A percentile compares a stretch with the other conserved stretches of the same genome.
These are phyloP conservation scores for Stachybotrys elegans DNA, from an alignment of 2,329 filamentous ascomycete genomes.

Conservation along the genomic window DNA sequence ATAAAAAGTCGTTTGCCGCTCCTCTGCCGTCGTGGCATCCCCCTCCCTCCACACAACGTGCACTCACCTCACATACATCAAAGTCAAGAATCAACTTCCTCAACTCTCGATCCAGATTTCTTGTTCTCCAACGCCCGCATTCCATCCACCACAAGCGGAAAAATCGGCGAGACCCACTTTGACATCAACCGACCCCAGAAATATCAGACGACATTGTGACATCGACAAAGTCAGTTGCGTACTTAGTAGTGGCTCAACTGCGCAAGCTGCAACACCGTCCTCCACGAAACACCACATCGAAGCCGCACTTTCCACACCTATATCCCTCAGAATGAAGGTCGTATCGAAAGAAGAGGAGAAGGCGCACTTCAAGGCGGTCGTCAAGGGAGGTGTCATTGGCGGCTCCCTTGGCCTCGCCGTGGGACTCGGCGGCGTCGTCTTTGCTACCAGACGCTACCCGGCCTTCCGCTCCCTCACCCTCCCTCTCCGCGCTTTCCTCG, in stretches of 20 bases:
- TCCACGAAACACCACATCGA: no score
- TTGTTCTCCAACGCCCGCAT: no score
- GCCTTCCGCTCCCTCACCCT: slow-evolving; percentile 78
- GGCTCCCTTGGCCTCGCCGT: slow-evolving; percentile 61
- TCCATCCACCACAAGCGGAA: no score
- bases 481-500: slow-evolving; percentile 86
- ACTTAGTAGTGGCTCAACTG: no score
- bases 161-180: slow-evolving; percentile 1
- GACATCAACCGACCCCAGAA: neutral
- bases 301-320: no score
- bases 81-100: no score
- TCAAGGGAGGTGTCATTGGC: slow-evolving; percentile 75
- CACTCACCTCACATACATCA: no score
- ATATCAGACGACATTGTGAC: slow-evolving; percentile 12
- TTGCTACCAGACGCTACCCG: slow-evolving; percentile 65
- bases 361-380: slow-evolving; percentile 75
- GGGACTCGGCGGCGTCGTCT: slow-evolving; percentile 63
- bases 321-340: slow-evolving; percentile 84
- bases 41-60: no score
- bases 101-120: no score
- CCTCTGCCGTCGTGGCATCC: no score
- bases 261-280: no score
- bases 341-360: slow-evolving; percentile 89
- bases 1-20: no score
- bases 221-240: slow-evolving; percentile 7